Base-by-base conservation (phyloP, 176 grass and related monocot species). In the Canna indica region DNA sequence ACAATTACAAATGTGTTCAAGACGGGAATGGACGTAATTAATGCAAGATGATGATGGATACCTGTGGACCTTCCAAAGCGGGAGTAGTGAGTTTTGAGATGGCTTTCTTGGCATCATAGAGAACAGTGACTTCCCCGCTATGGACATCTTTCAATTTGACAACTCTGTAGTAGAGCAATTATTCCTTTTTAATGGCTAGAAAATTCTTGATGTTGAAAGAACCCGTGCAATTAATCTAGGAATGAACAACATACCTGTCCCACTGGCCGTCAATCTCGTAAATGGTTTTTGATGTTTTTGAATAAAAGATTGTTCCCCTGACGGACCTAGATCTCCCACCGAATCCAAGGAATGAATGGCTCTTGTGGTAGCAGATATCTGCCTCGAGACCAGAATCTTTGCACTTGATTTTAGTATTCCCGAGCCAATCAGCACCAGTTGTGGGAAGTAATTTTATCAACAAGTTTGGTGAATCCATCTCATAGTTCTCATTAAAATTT, bases 221-320 rank as follows among this genome's bases (percentile, higher is more conserved):
- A n/a, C n/a, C n/a, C 7, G 36, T n/a, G 24, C 18, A 12, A 58
- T 38, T 14, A 8, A 17, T 25, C 42, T 64, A 4, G 1, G 67
- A 29, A 67, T 36, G 32, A 16, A 2, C 73, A 17, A 52, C 57
- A 60, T 61, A 81, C 83, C 59, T 70, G 20, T 99, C 94, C 94
- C 94, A 99, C 1, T 83, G 76, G 4, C 94, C 94, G 2, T 85
- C 71, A 12, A 99, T 87, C 83, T 90, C 86, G n/a, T 72, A 83
- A 47, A 91, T 17, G 0, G 75, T 68, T 17, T 75, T 84, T 0
- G 29, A 1, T 3, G 79, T 56, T 0, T 32, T 34, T 0, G 89
- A 83, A 17, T 52, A 41, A 20, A 77, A 77, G 12, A 99, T 74
- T 45, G 72, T 90, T 2, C 94, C 89, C 59, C 70, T 85, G 0